A percentile compares a stretch with the other conserved stretches of the same genome.
Conservation (phyloP, 768 basidiomycete species). For the Hericium coralloides region DNA sequence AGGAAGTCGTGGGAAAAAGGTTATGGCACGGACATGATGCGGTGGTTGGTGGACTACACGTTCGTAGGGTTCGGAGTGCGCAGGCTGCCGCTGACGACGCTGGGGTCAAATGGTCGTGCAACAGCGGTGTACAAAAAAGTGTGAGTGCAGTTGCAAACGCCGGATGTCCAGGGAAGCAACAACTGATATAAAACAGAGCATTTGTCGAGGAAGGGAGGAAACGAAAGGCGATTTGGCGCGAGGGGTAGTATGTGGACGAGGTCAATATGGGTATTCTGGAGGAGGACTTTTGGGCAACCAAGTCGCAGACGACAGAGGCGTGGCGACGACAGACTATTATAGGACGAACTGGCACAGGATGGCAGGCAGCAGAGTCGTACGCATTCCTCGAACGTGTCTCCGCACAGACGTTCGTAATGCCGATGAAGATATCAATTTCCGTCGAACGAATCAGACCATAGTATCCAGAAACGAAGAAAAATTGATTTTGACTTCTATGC, state of each 20-base stretch:
- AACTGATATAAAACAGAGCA: background rate
- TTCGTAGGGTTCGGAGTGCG: background rate
- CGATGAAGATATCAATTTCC: no score
- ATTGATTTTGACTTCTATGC: no score
- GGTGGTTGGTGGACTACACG: background rate
- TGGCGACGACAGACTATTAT: no score
- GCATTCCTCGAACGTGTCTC: no score
- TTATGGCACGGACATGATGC: background rate
- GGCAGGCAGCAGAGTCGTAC: no score
- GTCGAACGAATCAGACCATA: no score
- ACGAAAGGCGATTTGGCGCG: background rate
- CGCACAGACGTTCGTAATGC: no score
- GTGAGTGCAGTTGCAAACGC: background rate
- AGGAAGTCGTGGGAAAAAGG: background rate
- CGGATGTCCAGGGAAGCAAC: background rate
- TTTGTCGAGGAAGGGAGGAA: background rate
- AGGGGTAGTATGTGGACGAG: background rate
- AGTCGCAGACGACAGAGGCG: background rate
- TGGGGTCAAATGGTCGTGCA: background rate
- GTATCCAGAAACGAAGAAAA: no score
- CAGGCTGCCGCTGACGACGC: background rate
- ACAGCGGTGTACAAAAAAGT: background rate
- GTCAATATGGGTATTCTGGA: background rate
- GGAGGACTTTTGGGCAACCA: background rate
- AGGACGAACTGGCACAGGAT: no score